Conservation (phyloP, 805 yeast genomes). For the Suhomyces sp. region DNA sequence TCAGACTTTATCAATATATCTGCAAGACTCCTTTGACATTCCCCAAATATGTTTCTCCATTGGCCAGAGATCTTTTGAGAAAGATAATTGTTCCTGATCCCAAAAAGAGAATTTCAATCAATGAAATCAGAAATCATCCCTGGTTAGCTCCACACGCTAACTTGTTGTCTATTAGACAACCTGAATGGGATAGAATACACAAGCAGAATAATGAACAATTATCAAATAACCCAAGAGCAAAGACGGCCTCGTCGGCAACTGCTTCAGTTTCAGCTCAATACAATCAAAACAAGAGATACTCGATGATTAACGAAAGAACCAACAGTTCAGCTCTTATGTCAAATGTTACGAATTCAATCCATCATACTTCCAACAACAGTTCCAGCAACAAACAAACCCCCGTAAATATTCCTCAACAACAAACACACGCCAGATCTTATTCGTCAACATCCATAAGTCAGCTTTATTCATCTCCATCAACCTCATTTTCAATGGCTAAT, state of each 20-base stretch:
- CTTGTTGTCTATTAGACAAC: constrained; percentile 78
- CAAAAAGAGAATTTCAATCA: constrained; percentile 62
- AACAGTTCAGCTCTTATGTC: constrained; percentile 16
- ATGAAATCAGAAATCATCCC: constrained; percentile 72
- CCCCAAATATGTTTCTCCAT: constrained; percentile 88
- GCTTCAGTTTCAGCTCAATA: constrained; percentile 9
- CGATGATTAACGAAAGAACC: constrained; percentile 43
- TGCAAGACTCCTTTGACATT: constrained; percentile 89
- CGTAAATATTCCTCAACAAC: constrained; percentile 6
- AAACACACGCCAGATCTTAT: constrained; percentile 31
- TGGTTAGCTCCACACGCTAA: constrained; percentile 87
- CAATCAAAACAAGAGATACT: constrained; percentile 40
- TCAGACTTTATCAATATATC: constrained; percentile 85
- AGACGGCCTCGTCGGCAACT: not conserved
- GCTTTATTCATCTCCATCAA: constrained; percentile 61
- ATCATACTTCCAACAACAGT: constrained; percentile 3
- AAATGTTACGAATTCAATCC: not conserved
- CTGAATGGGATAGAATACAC: constrained; percentile 78
- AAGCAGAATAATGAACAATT: constrained; percentile 20
- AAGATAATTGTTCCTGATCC: constrained; percentile 86
- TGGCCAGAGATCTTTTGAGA: constrained; percentile 86
- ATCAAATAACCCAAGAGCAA: constrained; percentile 1
- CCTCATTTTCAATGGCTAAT: constrained; percentile 54
- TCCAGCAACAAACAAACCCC: not conserved
- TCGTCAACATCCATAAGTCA: constrained; percentile 29